A percentile compares a stretch with the other conserved stretches of the same genome.
These are phyloP conservation scores for Clarireedia hainanense DNA, from an alignment of 2,329 filamentous ascomycete genomes.

Conservation along the genomic window DNA sequence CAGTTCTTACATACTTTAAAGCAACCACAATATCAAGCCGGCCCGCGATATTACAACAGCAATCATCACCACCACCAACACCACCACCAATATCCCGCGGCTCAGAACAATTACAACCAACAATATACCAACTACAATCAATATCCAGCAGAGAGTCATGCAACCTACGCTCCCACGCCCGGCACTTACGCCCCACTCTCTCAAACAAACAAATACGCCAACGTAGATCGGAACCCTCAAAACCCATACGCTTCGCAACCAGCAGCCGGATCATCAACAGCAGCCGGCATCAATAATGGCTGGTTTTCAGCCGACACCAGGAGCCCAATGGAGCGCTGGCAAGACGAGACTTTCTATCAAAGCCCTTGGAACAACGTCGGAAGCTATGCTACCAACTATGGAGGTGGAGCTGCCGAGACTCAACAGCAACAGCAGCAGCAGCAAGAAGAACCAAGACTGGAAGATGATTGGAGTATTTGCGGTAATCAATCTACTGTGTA, in stretches of 20 bases:
- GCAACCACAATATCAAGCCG: background rate
- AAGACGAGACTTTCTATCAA: background rate
- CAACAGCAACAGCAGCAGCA: background rate
- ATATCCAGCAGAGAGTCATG: background rate
- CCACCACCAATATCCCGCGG: too few species aligned
- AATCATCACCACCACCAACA: too few species aligned
- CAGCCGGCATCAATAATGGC: background rate
- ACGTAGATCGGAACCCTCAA: background rate
- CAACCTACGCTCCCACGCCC: background rate
- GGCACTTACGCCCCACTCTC: background rate
- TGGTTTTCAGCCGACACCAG: background rate
- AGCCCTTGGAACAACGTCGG: background rate
- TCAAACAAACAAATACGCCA: background rate
- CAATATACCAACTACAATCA: background rate
- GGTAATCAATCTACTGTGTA: background rate
- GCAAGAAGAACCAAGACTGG: background rate
- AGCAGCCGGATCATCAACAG: background rate
- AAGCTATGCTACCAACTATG: background rate
- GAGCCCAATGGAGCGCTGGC: background rate
- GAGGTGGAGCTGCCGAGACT: background rate
- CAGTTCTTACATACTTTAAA: background rate
- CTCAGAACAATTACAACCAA: too few species aligned
- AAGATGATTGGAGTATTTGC: background rate
- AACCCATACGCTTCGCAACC: background rate
- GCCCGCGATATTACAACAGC: background rate